phyloP scores from a whole-genome alignment of 331 rosid genomes.

The Telfairia occidentalis region DNA sequence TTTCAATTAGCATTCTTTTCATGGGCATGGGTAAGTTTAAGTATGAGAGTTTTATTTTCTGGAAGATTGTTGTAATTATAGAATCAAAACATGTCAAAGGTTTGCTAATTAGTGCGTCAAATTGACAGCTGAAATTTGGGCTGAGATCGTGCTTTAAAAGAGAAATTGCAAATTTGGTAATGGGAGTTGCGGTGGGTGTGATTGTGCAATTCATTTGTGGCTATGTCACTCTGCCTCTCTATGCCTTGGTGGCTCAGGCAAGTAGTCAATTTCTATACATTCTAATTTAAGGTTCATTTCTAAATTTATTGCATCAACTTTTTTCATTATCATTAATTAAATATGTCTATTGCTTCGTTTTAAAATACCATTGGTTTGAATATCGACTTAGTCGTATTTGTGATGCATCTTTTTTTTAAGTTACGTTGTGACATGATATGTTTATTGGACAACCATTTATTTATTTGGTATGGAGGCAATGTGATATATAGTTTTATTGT shows the following conservation, averaged over 20 bases:
- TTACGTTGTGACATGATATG: too few species aligned
- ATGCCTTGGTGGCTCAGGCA: slow-evolving; percentile 57
- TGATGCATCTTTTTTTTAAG: too few species aligned
- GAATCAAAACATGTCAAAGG: neutral
- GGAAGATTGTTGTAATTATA: neutral
- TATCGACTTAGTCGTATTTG: too few species aligned
- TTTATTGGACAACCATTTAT: too few species aligned
- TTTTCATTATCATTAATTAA: too few species aligned
- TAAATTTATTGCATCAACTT: too few species aligned
- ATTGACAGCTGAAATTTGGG: slow-evolving; percentile 34
- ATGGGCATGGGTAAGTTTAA: slow-evolving; percentile 1
- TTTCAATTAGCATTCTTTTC: slow-evolving; percentile 7
- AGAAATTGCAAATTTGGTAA: slow-evolving; percentile 30
- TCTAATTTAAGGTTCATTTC: too few species aligned
- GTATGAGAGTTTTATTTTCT: neutral
- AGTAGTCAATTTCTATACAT: neutral
- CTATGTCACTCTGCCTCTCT: slow-evolving; percentile 57
- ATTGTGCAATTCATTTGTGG: slow-evolving; percentile 37
- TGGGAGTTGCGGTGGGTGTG: slow-evolving; percentile 30
- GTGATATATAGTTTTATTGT: too few species aligned
- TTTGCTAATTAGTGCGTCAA: neutral
- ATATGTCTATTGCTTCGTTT: too few species aligned
- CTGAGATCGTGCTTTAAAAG: slow-evolving; percentile 48
- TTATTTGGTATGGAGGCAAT: too few species aligned
- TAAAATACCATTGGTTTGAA: too few species aligned